Percentiles rank a stretch among this genome's conserved stretches.
Evolutionary conservation across 2,329 filamentous ascomycete genomes (phyloP).

Genomic region (Calcarisporium arbuscula): DNA sequence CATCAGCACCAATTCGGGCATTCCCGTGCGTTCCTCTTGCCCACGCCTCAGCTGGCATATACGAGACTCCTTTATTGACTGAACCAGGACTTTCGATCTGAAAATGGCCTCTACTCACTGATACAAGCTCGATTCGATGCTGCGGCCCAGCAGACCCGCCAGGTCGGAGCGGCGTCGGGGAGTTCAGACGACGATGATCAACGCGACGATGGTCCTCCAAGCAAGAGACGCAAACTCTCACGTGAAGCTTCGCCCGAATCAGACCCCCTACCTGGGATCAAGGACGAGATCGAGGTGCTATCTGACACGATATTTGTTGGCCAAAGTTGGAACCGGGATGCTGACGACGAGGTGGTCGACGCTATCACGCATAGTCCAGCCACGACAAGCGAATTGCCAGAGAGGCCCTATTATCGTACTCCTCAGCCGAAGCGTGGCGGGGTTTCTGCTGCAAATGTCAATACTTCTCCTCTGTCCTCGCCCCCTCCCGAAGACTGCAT

Average conservation of each 20-base stretch:
- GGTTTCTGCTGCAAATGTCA: constrained; percentile 14
- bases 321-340: constrained; percentile 12
- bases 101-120: constrained; percentile 65
- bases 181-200: constrained; percentile 12
- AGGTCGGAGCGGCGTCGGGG: constrained; percentile 14
- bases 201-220: constrained; percentile 16
- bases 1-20: constrained; percentile 71
- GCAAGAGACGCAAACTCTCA: constrained; percentile 29
- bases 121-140: constrained; percentile 63
- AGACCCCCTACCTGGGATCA: constrained; percentile 9
- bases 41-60: not conserved
- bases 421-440: constrained; percentile 7
- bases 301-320: too few relatives aligned
- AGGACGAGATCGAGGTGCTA: constrained; percentile 19
- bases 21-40: constrained; percentile 56
- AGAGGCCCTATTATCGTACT: constrained; percentile 8
- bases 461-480: constrained; percentile 31
- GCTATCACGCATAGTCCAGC: not conserved
- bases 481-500: constrained; percentile 26
- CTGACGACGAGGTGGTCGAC: constrained; percentile 8
- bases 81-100: constrained; percentile 61
- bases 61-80: constrained; percentile 10
- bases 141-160: constrained; percentile 31
- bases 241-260: constrained; percentile 13
- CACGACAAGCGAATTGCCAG: constrained; percentile 4